Base-by-base conservation (phyloP, 495 filamentous ascomycete genomes). In the Neurospora hispaniola region DNA sequence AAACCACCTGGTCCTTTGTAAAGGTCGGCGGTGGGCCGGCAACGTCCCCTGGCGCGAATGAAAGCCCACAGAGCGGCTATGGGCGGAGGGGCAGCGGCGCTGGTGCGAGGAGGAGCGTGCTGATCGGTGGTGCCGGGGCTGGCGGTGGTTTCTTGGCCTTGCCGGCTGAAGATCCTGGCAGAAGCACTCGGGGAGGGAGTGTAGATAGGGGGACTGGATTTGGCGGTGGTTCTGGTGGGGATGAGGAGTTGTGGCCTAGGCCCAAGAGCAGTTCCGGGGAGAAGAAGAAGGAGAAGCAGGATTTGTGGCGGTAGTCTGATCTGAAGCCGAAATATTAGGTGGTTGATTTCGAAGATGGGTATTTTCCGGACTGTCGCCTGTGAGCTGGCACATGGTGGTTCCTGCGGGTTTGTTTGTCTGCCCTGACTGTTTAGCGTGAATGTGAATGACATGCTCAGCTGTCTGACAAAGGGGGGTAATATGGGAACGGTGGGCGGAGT, bases 101-200 rank as follows among this genome's bases (percentile, higher is more conserved):
- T 0, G 83, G 84, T 3, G 82, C 82, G 8, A 78, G 87, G 71
- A 81, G 81, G 75, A 87, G 86, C 71, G 78, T 85, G 31, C 75
- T 84, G 35, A 82, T 86, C 35, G 92, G 92, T 3, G 93, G 94
- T 77, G 91, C 91, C 0, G 91, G 91, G 73, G 91, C 90, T 11
- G 91, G 92, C 73, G 92, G 93, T 10, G 92, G 92, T 9, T 97
- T 93, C 81, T 81, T 97, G 54, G 90, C 92, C 9, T 90, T 97
- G 41, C 94, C 93, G 2, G 85, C 80, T 23, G 71, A 76, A 75
- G 72, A 43, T 69, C 69, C 38, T 71, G 54, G 23, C 27, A 68
- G 69, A 10, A 40, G 43, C 43, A 46, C 42, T 9, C 23, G 44
- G 11, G 70, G 70, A 48, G 35, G 70, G 40, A 70, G 71, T 6